Evolutionary conservation across 495 filamentous ascomycete genomes (phyloP).

Genomic region (Hypoxylon fuscum): DNA sequence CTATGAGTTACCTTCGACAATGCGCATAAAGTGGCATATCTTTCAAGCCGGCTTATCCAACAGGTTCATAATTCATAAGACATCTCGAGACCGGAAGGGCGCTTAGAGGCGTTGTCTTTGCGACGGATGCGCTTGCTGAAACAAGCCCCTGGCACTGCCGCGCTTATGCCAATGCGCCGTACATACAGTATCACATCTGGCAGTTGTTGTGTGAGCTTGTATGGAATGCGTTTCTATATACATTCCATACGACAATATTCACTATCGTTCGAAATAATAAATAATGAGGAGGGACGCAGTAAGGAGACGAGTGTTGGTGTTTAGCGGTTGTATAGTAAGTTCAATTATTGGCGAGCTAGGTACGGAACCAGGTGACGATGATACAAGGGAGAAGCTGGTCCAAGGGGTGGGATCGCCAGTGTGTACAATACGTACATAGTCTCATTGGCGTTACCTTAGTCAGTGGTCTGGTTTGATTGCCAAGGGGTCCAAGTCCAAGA

Average conservation of each 20-base stretch:
- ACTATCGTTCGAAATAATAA: neutral
- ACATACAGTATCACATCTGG: neutral
- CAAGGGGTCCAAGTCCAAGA: neutral
- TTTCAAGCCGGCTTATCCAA: neutral
- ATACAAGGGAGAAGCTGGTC: conserved; percentile 26
- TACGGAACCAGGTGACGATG: conserved; percentile 33
- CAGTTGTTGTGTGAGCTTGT: too few species aligned
- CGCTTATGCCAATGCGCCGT: conserved; percentile 7
- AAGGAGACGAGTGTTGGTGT: neutral
- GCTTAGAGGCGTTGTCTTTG: conserved; percentile 7
- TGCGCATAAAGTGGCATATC: neutral
- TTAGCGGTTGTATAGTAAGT: conserved; percentile 7
- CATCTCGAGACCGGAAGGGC: conserved; percentile 13
- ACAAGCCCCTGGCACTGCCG: conserved; percentile 21
- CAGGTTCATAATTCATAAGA: neutral
- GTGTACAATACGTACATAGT: conserved; percentile 10
- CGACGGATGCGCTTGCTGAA: conserved; percentile 32
- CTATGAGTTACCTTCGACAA: neutral
- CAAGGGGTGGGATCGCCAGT: conserved; percentile 30
- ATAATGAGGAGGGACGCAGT: too few species aligned
- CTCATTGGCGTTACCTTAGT: conserved; percentile 16
- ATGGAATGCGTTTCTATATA: neutral
- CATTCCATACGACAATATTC: conserved; percentile 1
- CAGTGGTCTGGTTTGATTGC: conserved; percentile 2
- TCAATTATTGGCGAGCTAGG: conserved; percentile 14